Evolutionary conservation across 1,284 basidiomycete species (phyloP).

Genomic region (Tilletia caries): DNA sequence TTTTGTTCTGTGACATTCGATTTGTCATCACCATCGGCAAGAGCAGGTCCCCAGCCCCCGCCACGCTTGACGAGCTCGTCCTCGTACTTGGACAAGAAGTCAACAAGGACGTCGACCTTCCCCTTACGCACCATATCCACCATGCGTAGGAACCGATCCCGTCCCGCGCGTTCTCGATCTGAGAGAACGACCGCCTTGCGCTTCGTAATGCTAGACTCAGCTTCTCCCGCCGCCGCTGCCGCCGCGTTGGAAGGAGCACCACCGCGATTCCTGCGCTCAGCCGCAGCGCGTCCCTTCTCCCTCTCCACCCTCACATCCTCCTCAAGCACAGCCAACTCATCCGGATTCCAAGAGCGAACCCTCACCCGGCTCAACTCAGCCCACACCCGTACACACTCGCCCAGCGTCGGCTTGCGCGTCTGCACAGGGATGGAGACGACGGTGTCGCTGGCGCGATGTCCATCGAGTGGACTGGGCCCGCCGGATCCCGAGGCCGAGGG

Average conservation of each 20-base stretch:
- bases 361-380: constrained; percentile 82
- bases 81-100: constrained; percentile 77
- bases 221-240: constrained; percentile 25
- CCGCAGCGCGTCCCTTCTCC: constrained; percentile 18
- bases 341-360: constrained; percentile 78
- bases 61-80: constrained; percentile 54
- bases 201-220: background rate
- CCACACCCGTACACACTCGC: constrained; percentile 82
- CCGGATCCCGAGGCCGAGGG: constrained; percentile 60
- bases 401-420: constrained; percentile 68
- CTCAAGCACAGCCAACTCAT: constrained; percentile 66
- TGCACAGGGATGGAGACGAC: constrained; percentile 41
- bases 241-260: background rate
- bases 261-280: constrained; percentile 21
- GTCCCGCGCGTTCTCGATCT: constrained; percentile 51
- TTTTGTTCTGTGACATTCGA: constrained; percentile 10
- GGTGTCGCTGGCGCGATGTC: constrained; percentile 52
- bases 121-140: constrained; percentile 86
- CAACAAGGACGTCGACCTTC: constrained; percentile 71
- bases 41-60: constrained; percentile 18
- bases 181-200: background rate
- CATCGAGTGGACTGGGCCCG: constrained; percentile 50
- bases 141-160: constrained; percentile 74
- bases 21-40: constrained; percentile 2
- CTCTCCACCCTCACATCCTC: constrained; percentile 28